These are phyloP conservation scores for Heritiera littoralis DNA, from an alignment of 345 rosid genomes.

Conservation along the genomic window DNA sequence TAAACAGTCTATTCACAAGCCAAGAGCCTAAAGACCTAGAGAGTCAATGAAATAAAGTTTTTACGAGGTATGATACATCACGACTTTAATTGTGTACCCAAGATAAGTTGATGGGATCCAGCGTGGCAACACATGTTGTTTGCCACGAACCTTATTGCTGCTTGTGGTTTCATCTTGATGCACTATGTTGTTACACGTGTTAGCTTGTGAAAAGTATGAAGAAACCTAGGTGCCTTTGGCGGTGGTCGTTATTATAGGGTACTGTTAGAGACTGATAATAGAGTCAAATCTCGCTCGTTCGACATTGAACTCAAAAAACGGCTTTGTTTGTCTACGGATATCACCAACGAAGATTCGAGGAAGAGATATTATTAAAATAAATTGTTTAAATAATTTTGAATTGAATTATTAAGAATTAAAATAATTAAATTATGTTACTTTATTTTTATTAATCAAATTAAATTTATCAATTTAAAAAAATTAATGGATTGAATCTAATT, in stretches of 20 bases:
- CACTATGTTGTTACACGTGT: constrained; percentile 11
- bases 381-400: no score
- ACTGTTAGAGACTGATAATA: not conserved
- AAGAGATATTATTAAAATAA: not conserved
- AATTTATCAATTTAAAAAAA: no score
- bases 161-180: not conserved
- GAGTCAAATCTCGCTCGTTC: not conserved
- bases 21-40: not conserved
- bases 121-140: not conserved
- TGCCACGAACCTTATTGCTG: constrained; percentile 12
- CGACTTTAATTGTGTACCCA: not conserved
- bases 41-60: constrained; percentile 35
- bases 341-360: not conserved
- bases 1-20: constrained; percentile 12
- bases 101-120: not conserved
- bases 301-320: not conserved
- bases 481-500: no score
- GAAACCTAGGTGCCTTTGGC: not conserved
- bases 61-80: no score
- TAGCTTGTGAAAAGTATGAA: not conserved
- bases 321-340: not conserved
- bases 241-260: constrained; percentile 3
- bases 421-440: no score
- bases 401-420: no score
- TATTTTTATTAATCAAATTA: no score